These are phyloP conservation scores for Saprolegnia diclina DNA, from an alignment of 352 stramenopile species.

Conservation along the genomic window DNA sequence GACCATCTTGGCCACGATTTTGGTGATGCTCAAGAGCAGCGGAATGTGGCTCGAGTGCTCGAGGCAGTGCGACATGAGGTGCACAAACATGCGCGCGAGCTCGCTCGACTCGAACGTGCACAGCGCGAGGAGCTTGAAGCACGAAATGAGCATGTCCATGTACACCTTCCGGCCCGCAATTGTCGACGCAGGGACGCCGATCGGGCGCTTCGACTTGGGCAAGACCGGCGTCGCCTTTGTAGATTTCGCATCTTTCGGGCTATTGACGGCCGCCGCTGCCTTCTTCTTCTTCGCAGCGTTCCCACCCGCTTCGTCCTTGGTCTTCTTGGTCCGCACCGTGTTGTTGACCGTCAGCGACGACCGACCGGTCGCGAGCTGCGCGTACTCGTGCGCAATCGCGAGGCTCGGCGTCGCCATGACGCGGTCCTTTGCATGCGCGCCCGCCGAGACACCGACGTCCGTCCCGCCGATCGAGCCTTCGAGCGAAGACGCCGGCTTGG, in stretches of 20 bases:
- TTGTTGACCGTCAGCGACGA: constrained; percentile 80
- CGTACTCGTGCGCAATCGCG: constrained; percentile 78
- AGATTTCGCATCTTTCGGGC: background rate
- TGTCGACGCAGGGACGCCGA: background rate
- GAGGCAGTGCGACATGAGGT: constrained; percentile 77
- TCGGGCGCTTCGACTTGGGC: constrained; percentile 29
- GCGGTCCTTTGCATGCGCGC: constrained; percentile 38
- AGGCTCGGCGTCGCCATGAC: constrained; percentile 85
- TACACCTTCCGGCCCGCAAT: constrained; percentile 40
- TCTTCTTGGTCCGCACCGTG: constrained; percentile 53
- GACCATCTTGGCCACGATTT: constrained; percentile 68
- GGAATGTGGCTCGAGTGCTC: constrained; percentile 82
- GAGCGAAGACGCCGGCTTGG: constrained; percentile 27
- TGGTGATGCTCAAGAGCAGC: constrained; percentile 73
- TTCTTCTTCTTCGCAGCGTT: constrained; percentile 59
- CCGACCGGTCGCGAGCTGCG: constrained; percentile 57
- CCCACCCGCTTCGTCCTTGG: constrained; percentile 38
- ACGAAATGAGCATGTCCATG: constrained; percentile 75
- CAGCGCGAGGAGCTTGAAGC: constrained; percentile 72
- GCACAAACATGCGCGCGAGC: constrained; percentile 72
- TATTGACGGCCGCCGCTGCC: background rate
- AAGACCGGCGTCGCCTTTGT: constrained; percentile 5
- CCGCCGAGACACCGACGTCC: constrained; percentile 23
- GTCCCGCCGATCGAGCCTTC: constrained; percentile 25
- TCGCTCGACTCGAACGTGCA: constrained; percentile 68